Evolutionary conservation across 1,284 basidiomycete genomes (phyloP).

Genomic region (Tilletia caries): DNA sequence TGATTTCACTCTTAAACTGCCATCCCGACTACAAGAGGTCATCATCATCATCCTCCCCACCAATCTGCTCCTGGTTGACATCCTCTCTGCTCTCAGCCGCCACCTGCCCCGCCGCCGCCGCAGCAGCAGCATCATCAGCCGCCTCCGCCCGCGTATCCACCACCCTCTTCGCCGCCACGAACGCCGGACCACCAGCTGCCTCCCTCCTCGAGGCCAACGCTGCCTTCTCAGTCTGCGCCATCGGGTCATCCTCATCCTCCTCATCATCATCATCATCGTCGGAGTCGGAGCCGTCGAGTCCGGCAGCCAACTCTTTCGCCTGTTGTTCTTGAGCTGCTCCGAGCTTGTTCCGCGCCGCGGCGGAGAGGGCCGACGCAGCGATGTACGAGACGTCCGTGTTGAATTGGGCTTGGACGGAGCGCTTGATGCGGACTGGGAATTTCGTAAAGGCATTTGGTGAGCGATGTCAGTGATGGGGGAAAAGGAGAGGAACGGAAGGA

Average conservation of each 20-base stretch:
- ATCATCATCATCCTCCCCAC: constrained; percentile 46
- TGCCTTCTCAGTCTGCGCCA: constrained; percentile 17
- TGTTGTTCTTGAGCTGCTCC: constrained; percentile 55
- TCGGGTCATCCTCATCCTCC: constrained; percentile 29
- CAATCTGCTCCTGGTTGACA: constrained; percentile 21
- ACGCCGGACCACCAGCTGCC: constrained; percentile 2
- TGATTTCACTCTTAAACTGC: not conserved
- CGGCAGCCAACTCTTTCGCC: constrained; percentile 61
- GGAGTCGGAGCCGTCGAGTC: constrained; percentile 64
- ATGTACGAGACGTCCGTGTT: constrained; percentile 76
- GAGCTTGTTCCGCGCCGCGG: constrained; percentile 22
- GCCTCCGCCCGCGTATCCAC: constrained; percentile 7
- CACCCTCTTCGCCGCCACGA: not conserved
- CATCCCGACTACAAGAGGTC: constrained; percentile 36
- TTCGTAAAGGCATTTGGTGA: not conserved
- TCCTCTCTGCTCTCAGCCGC: not conserved
- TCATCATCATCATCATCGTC: constrained; percentile 54
- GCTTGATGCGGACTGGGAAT: constrained; percentile 75
- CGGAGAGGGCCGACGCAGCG: constrained; percentile 44
- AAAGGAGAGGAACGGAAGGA: not conserved
- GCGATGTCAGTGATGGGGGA: constrained; percentile 9
- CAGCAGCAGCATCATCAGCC: not conserved
- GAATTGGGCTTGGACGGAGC: constrained; percentile 95
- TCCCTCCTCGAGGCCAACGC: not conserved
- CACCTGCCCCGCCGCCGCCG: not conserved